Evolutionary conservation across 2,329 filamentous ascomycete species (phyloP), one percentile per base, ranked within the genome.

Genomic region (Colletotrichum sp.): DNA sequence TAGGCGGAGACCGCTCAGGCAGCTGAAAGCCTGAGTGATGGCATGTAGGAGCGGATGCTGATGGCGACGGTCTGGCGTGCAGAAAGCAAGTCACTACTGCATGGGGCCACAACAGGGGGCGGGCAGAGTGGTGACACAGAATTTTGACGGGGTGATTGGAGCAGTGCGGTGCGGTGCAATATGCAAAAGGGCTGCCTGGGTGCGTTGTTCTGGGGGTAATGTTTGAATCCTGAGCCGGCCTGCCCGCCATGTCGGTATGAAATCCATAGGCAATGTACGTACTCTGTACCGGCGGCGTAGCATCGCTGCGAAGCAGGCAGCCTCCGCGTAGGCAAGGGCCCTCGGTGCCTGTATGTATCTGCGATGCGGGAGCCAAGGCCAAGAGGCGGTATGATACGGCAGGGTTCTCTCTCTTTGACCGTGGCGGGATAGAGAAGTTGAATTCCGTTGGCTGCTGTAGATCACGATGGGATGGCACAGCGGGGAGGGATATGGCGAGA

Each of bases 1-100:
- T 57, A 49, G 73, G 57, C 64, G 44, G 62, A 52, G 30, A 63
- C n/a, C 15, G 49, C 32, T 36, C 13, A 49, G 32, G 52, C 16
- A 49, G 57, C 32, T 68, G 64, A 21, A 57, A 15, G 65, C 18
- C n/a, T 69, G 16, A 60, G 39, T 59, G 74, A 16, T 52, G 49
- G 49, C 59, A 32, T 32, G 70, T 24, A 28, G 28, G 59, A 73
- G 74, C 30, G 59, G 59, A 28, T 69, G 49, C 71, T 55, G 70
- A 65, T 65, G 69, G 60, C 59, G 60, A 76, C 62, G 75, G 49
- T 64, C 66, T 70, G 74, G 67, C 75, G 52, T 72, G 62, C 75
- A 75, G 69, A 71, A 65, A 76, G 52, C 62, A 36, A 67, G 68
- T 77, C 65, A 71, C 52, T 68, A 39, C 55, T 78, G 67, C 69